Evolutionary conservation across 495 filamentous ascomycete species (phyloP), one percentile per base, ranked within the genome.

Genomic region (Apodospora peruviana): DNA sequence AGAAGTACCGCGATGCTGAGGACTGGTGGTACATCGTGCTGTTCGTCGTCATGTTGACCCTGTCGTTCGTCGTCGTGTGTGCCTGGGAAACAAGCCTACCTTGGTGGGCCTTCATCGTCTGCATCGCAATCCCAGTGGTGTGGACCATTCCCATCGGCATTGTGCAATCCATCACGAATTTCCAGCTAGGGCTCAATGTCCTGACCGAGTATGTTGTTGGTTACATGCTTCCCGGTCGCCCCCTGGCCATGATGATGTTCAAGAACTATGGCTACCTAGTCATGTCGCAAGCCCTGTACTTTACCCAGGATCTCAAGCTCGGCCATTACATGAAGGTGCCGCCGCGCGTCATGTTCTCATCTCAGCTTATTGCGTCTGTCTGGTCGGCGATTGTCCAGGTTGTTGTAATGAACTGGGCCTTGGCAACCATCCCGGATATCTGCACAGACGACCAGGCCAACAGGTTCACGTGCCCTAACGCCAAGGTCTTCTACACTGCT

Each of bases 241-340:
- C 83, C 1, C 59, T 86, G 4, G 82, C 83, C 29, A 80, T 83
- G 62, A 89, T 68, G 65, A 66, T 68, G 65, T 88, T 88, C 70
- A 87, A 88, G 56, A 85, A 66, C 51, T 86, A 84, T 56, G 82
- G 83, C 42, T 88, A 86, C 53, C 79, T 85, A 43, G 79, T 77
- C 53, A 79, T 84, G 67, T 73, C 67, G 29, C 75, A 78, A 57
- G 75, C 73, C 2, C 68, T 79, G 11, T 65, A 68, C 50, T 68
- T 68, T 39, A 47, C 61, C 18, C 69, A 73, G 51, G 76, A 80
- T 50, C 66, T 81, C 45, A 78, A 79, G 55, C 62, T 75, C 12
- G 84, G 81, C n/a, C 83, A 87, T 59, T 88, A 87, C 59, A 80
- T 87, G 66, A 86, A 87, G 59, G 72, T 79, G 7, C 79, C 84